Conservation (phyloP, 1,139 yeast species). For the Magnusiomyces ingens region DNA sequence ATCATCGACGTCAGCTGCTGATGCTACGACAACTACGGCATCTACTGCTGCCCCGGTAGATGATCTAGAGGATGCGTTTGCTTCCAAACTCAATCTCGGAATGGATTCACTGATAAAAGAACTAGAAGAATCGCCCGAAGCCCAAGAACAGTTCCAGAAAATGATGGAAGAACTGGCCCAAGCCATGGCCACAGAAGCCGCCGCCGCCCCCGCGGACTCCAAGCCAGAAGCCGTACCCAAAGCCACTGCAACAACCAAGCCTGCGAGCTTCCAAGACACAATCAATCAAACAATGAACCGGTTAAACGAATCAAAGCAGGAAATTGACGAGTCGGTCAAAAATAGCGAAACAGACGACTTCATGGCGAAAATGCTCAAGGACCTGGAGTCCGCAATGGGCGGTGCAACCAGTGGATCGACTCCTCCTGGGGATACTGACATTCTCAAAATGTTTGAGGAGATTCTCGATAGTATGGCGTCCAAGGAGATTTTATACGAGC, state of each 20-base stretch:
- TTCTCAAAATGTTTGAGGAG: slow-evolving; percentile 53
- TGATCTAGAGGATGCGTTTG: slow-evolving; percentile 44
- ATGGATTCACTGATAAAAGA: slow-evolving; percentile 45
- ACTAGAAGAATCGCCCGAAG: slow-evolving; percentile 57
- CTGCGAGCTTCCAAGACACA: slow-evolving; percentile 56
- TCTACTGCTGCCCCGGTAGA: slow-evolving; percentile 22
- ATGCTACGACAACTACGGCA: slow-evolving; percentile 1
- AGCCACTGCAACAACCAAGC: not conserved
- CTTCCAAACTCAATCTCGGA: slow-evolving; percentile 32
- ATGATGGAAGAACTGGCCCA: slow-evolving; percentile 42
- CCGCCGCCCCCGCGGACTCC: slow-evolving; percentile 12
- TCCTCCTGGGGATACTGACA: slow-evolving; percentile 41
- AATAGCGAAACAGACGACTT: slow-evolving; percentile 43
- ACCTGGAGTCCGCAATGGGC: slow-evolving; percentile 58
- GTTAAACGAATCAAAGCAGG: slow-evolving; percentile 44
- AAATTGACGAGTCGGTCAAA: slow-evolving; percentile 53
- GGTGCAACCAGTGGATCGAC: slow-evolving; percentile 17
- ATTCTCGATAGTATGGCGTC: slow-evolving; percentile 81
- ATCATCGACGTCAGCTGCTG: slow-evolving; percentile 4
- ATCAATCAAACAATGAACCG: slow-evolving; percentile 78
- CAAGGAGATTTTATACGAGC: slow-evolving; percentile 81
- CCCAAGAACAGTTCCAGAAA: slow-evolving; percentile 49
- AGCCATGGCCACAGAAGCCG: slow-evolving; percentile 32
- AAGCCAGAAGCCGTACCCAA: not conserved
- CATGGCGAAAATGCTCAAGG: slow-evolving; percentile 41